A percentile compares a stretch with the other conserved stretches of the same genome.
Conservation (phyloP, 208 protist genomes). For the Porcisia hertigi region DNA sequence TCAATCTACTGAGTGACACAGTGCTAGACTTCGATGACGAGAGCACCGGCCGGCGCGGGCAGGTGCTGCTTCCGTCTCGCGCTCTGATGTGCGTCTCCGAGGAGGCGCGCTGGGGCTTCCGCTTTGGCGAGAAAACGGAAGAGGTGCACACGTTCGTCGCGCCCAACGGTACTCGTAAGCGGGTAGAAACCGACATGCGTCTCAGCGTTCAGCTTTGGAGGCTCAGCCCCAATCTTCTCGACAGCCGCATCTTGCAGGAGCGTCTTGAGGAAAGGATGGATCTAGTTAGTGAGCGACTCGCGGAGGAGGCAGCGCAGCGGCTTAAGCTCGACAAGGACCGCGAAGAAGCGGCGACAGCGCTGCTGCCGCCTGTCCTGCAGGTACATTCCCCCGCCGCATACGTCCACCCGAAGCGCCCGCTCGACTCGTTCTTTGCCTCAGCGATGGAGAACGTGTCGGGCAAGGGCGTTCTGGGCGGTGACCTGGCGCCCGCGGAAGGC, state of each 20-base stretch:
- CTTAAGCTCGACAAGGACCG: conserved; percentile 15
- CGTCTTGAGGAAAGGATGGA: conserved; percentile 61
- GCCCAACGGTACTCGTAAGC: conserved; percentile 26
- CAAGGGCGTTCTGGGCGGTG: conserved; percentile 36
- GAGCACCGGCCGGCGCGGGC: conserved; percentile 61
- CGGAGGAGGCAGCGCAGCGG: conserved; percentile 30
- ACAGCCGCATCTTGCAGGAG: conserved; percentile 70
- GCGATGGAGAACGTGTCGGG: conserved; percentile 15
- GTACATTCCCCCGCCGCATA: conserved; percentile 4
- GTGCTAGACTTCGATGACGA: conserved; percentile 88
- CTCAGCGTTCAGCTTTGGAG: conserved; percentile 85
- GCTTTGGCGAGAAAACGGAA: conserved; percentile 68
- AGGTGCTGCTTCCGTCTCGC: conserved; percentile 69
- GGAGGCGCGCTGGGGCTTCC: conserved; percentile 87
- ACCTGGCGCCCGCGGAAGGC: conserved; percentile 23
- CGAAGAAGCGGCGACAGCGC: conserved; percentile 23
- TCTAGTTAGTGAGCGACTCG: conserved; percentile 28
- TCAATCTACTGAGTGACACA: conserved; percentile 80
- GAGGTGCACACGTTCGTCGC: conserved; percentile 54
- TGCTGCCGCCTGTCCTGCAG: conserved; percentile 21
- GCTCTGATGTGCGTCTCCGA: conserved; percentile 71
- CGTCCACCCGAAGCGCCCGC: conserved; percentile 17
- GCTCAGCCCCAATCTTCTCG: conserved; percentile 66
- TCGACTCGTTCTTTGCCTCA: conserved; percentile 24
- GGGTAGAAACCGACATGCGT: conserved; percentile 73